Percentiles rank a stretch among this genome's conserved stretches.
Evolutionary conservation across 1,284 basidiomycete species (phyloP).

Genomic region (Tilletia caries): DNA sequence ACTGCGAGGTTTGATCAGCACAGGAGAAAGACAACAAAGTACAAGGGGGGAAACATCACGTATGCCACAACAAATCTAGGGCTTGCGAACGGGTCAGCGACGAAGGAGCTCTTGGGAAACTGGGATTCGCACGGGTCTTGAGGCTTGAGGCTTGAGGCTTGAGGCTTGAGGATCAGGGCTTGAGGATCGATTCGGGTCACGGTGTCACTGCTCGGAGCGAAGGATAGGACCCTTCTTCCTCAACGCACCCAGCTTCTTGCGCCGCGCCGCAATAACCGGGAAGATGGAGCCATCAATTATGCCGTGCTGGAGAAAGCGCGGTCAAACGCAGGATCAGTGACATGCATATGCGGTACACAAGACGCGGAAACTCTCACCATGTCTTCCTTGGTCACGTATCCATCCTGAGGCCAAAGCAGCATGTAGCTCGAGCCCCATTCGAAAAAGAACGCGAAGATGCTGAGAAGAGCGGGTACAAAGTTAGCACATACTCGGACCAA

Average conservation of each 20-base stretch:
- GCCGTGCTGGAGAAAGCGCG: background rate
- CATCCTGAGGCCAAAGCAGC: slow-evolving; percentile 37
- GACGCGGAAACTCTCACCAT: slow-evolving; percentile 15
- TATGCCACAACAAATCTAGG: too few species aligned
- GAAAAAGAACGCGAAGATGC: slow-evolving; percentile 30
- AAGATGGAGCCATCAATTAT: slow-evolving; percentile 34
- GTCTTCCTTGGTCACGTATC: slow-evolving; percentile 40
- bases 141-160: too few species aligned
- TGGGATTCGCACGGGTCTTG: too few species aligned
- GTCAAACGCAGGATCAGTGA: background rate
- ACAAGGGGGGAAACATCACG: too few species aligned
- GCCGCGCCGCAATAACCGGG: slow-evolving; percentile 25
- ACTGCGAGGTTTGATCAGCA: too few species aligned
- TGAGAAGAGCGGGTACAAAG: too few species aligned
- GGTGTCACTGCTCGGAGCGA: background rate
- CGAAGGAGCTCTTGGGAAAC: too few species aligned
- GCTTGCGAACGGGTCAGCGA: too few species aligned
- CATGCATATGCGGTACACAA: background rate
- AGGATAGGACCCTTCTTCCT: background rate
- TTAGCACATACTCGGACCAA: too few species aligned
- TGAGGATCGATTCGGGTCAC: too few species aligned
- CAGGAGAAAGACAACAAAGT: too few species aligned
- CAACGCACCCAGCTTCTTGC: background rate
- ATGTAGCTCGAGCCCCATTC: slow-evolving; percentile 38
- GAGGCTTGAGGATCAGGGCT: too few species aligned